Percentiles rank a stretch among this genome's conserved stretches.
These are phyloP conservation scores for Gossypium turneri DNA, from an alignment of 345 rosid genomes.

Conservation along the genomic window DNA sequence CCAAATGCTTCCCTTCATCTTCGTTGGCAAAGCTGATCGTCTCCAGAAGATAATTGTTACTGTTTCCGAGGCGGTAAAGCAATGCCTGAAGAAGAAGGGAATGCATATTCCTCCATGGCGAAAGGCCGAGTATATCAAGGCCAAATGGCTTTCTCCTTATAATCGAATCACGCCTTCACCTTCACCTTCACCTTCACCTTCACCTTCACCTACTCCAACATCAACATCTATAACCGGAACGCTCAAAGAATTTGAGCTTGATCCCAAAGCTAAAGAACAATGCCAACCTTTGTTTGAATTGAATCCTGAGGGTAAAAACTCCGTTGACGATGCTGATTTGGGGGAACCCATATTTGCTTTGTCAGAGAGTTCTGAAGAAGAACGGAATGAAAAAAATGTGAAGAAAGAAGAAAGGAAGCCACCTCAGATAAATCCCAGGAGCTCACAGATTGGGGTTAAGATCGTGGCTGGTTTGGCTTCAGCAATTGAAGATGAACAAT, in stretches of 20 bases:
- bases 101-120: slow-evolving; percentile 93
- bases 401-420: slow-evolving; percentile 35
- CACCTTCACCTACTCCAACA: not conserved
- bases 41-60: slow-evolving; percentile 58
- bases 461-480: slow-evolving; percentile 61
- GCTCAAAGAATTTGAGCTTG: not conserved
- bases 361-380: slow-evolving; percentile 25
- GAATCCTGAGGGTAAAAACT: slow-evolving; percentile 5
- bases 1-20: slow-evolving; percentile 67
- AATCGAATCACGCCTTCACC: slow-evolving; percentile 21
- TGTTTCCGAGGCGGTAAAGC: slow-evolving; percentile 65
- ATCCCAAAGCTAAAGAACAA: slow-evolving; percentile 19
- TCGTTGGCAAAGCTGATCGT: slow-evolving; percentile 69
- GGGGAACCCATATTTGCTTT: slow-evolving; percentile 22
- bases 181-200: not conserved
- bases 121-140: slow-evolving; percentile 68
- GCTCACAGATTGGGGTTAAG: slow-evolving; percentile 37
- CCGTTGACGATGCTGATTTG: slow-evolving; percentile 14
- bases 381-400: slow-evolving; percentile 24
- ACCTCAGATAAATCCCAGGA: slow-evolving; percentile 42
- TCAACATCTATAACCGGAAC: not conserved
- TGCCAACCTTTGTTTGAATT: slow-evolving; percentile 4
- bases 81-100: slow-evolving; percentile 85
- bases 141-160: slow-evolving; percentile 77
- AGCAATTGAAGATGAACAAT: slow-evolving; percentile 31